A percentile compares a stretch with the other conserved stretches of the same genome.
These are phyloP conservation scores for Closterium sp. DNA, from an alignment of 139 green algal genomes.

Conservation along the genomic window DNA sequence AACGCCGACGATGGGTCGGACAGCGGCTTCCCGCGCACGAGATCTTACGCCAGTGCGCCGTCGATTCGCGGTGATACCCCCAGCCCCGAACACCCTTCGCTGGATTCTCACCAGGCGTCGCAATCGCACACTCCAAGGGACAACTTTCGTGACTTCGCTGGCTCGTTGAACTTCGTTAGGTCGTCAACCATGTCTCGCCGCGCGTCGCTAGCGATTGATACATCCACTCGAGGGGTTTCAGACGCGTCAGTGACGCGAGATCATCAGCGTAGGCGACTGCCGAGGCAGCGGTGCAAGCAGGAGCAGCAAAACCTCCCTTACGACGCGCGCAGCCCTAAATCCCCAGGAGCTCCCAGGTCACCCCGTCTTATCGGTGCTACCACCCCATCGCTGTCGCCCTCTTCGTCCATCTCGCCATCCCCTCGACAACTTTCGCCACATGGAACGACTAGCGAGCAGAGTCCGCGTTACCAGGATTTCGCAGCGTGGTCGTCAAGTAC, in stretches of 20 bases:
- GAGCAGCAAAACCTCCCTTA: not conserved
- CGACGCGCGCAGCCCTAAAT: not conserved
- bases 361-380: not conserved
- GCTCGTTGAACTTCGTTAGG: not conserved
- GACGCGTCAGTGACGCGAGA: not conserved
- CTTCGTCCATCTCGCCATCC: not conserved
- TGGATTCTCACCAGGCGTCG: not conserved
- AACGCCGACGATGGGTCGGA: not conserved
- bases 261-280: not conserved
- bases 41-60: not conserved
- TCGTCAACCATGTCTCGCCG: not conserved
- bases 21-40: not conserved
- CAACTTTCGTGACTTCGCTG: not conserved
- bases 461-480: not conserved
- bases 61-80: not conserved
- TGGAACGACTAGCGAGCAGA: not conserved
- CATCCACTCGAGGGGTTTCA: not conserved
- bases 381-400: not conserved
- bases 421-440: not conserved
- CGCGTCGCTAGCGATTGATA: not conserved
- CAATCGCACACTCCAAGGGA: not conserved
- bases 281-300: not conserved
- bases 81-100: not conserved
- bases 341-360: not conserved
- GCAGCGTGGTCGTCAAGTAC: not conserved